Evolutionary conservation across 768 basidiomycete genomes (phyloP).

Genomic region (Hortiboletus campestris): DNA sequence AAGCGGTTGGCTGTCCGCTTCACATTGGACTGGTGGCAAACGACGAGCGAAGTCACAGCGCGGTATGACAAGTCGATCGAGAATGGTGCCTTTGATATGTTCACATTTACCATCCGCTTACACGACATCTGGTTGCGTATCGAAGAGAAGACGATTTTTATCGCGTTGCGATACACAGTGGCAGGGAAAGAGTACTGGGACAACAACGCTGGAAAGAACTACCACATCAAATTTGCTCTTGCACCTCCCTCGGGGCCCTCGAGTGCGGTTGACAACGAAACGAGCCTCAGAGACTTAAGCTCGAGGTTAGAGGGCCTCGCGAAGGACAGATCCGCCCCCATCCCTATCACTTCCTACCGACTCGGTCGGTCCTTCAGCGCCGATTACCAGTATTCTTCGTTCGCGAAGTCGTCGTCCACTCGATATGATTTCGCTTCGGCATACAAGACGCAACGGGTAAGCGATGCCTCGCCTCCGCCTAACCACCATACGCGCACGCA

Average conservation of each 20-base stretch:
- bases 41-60: conserved; percentile 88
- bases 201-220: conserved; percentile 80
- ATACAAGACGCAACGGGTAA: conserved; percentile 38
- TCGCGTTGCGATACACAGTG: conserved; percentile 73
- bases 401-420: conserved; percentile 43
- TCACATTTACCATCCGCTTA: conserved; percentile 73
- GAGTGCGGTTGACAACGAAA: conserved; percentile 37
- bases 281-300: conserved; percentile 58
- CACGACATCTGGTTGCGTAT: conserved; percentile 73
- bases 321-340: conserved; percentile 27
- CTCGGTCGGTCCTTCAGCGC: conserved; percentile 29
- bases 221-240: conserved; percentile 63
- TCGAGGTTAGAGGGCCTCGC: conserved; percentile 67
- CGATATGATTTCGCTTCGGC: conserved; percentile 61
- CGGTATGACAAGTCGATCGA: conserved; percentile 51
- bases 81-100: conserved; percentile 57
- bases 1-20: conserved; percentile 89
- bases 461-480: background rate
- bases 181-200: conserved; percentile 88
- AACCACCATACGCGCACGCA: conserved; percentile 39
- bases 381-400: conserved; percentile 19
- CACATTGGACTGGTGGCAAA: conserved; percentile 94
- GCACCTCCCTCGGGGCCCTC: conserved; percentile 23
- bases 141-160: conserved; percentile 78
- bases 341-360: conserved; percentile 10